These are phyloP conservation scores for Graphilbum fragrans DNA, from an alignment of 2,329 filamentous ascomycete genomes.

Conservation along the genomic window DNA sequence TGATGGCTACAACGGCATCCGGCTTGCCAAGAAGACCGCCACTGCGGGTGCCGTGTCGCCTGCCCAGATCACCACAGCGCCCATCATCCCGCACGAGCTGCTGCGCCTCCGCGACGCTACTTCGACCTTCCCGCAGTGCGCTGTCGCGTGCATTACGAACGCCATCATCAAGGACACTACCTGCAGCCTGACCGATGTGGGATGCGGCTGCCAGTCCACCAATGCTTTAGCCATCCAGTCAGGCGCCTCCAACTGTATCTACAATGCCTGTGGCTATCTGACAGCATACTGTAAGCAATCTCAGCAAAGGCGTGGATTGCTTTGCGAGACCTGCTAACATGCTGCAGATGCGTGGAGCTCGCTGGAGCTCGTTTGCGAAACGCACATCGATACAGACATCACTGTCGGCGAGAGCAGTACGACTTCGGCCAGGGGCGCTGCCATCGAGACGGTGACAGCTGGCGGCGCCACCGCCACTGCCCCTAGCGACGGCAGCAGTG, in stretches of 20 bases:
- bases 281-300: conserved; percentile 2
- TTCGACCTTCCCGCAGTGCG: conserved; percentile 6
- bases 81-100: neutral
- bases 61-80: neutral
- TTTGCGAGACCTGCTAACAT: too few relatives aligned
- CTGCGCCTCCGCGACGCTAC: neutral
- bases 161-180: conserved; percentile 7
- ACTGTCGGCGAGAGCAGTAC: too few relatives aligned
- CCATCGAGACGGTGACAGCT: too few relatives aligned
- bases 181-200: conserved; percentile 4
- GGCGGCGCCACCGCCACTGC: too few relatives aligned
- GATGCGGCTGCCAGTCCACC: conserved; percentile 5
- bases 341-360: too few relatives aligned
- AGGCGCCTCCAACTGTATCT: conserved; percentile 3
- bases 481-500: too few relatives aligned
- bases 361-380: too few relatives aligned
- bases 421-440: too few relatives aligned
- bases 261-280: conserved; percentile 4
- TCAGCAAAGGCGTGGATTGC: too few relatives aligned
- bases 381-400: too few relatives aligned
- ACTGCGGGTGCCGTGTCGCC: too few relatives aligned
- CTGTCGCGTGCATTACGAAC: conserved; percentile 3
- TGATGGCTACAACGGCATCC: neutral
- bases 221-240: conserved; percentile 3
- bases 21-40: too few relatives aligned